These are phyloP conservation scores for Stygiomarasmius scandens DNA, from an alignment of 1,284 basidiomycete species.

Conservation along the genomic window DNA sequence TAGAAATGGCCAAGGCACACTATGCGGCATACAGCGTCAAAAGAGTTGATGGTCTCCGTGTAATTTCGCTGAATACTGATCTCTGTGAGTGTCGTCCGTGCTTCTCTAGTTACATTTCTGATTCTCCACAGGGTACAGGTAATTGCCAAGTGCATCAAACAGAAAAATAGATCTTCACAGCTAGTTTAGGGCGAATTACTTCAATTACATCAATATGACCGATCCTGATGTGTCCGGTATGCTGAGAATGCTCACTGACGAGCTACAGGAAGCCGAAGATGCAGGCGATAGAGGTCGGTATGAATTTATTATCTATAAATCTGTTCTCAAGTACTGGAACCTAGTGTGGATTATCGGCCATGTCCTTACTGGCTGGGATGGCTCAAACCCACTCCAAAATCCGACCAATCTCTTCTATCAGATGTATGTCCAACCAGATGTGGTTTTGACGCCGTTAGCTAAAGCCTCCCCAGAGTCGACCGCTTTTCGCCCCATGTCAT, in stretches of 20 bases:
- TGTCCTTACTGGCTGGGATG: slow-evolving; percentile 79
- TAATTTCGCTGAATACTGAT: slow-evolving; percentile 81
- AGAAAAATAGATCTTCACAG: neutral
- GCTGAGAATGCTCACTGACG: slow-evolving; percentile 79
- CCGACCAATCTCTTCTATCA: slow-evolving; percentile 73
- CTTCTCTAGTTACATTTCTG: slow-evolving; percentile 20
- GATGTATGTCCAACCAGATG: slow-evolving; percentile 48
- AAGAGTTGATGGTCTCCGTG: slow-evolving; percentile 65
- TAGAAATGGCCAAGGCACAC: slow-evolving; percentile 64
- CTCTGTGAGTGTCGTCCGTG: slow-evolving; percentile 50
- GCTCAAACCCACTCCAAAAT: slow-evolving; percentile 59
- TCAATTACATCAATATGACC: slow-evolving; percentile 78
- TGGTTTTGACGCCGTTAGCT: neutral
- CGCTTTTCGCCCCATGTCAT: slow-evolving; percentile 82
- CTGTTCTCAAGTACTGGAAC: no score
- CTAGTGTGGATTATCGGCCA: slow-evolving; percentile 82
- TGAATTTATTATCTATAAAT: no score
- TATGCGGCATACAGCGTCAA: slow-evolving; percentile 78
- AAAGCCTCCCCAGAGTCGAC: slow-evolving; percentile 59
- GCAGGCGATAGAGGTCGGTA: slow-evolving; percentile 64
- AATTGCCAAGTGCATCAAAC: slow-evolving; percentile 7
- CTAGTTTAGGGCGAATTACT: slow-evolving; percentile 59
- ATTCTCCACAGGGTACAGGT: slow-evolving; percentile 49
- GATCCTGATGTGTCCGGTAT: slow-evolving; percentile 74
- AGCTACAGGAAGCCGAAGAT: slow-evolving; percentile 79